phyloP scores from a whole-genome alignment of 345 rosid genomes.

The Populus ilicifolia region DNA sequence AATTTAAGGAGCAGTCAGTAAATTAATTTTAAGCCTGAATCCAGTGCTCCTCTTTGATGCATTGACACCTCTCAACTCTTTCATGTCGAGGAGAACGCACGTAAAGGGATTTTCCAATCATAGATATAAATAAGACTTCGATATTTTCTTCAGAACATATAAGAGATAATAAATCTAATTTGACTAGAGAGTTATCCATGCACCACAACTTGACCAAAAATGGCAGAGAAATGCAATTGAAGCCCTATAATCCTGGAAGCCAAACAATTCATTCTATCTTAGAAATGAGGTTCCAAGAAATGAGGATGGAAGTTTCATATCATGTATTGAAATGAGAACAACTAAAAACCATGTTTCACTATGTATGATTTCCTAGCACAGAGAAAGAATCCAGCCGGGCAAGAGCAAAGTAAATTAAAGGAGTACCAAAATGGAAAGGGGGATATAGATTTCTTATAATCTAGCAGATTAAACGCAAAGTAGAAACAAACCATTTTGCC shows the following conservation, averaged over 20 bases:
- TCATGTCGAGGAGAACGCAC: background rate
- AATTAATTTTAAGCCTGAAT: background rate
- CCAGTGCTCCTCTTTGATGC: background rate
- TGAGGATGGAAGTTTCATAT: background rate
- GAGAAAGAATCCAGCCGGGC: background rate
- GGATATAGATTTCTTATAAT: background rate
- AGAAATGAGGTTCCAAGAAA: background rate
- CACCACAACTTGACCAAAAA: background rate
- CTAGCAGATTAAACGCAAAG: background rate
- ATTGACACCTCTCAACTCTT: background rate
- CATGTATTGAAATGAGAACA: background rate
- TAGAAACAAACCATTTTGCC: conserved; percentile 20
- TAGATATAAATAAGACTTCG: background rate
- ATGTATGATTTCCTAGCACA: background rate
- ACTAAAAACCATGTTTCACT: background rate
- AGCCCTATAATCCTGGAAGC: background rate
- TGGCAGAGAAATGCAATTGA: background rate
- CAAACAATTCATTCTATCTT: too few species aligned
- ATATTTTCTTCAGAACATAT: background rate
- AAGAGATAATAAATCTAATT: background rate
- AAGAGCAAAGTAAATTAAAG: too few species aligned
- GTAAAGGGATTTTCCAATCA: background rate
- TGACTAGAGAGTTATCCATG: background rate
- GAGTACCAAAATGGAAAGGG: background rate
- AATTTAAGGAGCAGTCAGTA: background rate